phyloP scores from a whole-genome alignment of 768 basidiomycete species.

The Pilatotrama ljubarskyi region DNA sequence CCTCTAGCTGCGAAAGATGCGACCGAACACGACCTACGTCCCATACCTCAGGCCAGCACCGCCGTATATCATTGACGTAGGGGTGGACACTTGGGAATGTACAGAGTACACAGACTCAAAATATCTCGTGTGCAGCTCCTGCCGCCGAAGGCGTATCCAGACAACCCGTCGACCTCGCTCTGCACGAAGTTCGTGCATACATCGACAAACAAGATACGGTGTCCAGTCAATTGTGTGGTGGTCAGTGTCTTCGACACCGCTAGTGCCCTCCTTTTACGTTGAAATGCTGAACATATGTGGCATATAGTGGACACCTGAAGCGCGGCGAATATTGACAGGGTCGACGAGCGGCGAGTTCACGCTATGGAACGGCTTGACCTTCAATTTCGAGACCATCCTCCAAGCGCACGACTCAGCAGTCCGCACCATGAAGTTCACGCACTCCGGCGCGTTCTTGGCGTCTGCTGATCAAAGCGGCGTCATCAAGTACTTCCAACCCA shows the following conservation, averaged over 20 bases:
- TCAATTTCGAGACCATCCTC: constrained; percentile 99
- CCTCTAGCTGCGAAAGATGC: constrained; percentile 67
- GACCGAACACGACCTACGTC: constrained; percentile 75
- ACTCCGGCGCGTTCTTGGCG: constrained; percentile 90
- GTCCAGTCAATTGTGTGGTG: constrained; percentile 93
- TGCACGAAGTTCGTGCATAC: constrained; percentile 98
- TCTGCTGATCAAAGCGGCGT: constrained; percentile 92
- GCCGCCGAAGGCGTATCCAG: constrained; percentile 89
- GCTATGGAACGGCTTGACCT: constrained; percentile 97
- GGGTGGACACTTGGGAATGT: constrained; percentile 30
- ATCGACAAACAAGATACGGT: constrained; percentile 97
- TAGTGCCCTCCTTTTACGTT: neutral
- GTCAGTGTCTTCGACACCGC: constrained; percentile 48
- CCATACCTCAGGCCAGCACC: constrained; percentile 82
- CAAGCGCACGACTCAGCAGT: constrained; percentile 97
- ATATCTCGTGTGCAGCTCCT: constrained; percentile 61
- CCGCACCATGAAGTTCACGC: constrained; percentile 85
- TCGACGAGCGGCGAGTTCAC: constrained; percentile 98
- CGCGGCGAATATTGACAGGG: constrained; percentile 88
- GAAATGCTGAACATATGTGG: neutral
- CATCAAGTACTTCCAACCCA: constrained; percentile 98
- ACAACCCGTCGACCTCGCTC: constrained; percentile 88
- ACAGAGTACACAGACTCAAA: constrained; percentile 25
- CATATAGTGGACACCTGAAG: constrained; percentile 94
- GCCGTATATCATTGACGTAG: constrained; percentile 87